These are phyloP conservation scores for Epithele typhae DNA, from an alignment of 768 basidiomycete genomes.

Conservation along the genomic window DNA sequence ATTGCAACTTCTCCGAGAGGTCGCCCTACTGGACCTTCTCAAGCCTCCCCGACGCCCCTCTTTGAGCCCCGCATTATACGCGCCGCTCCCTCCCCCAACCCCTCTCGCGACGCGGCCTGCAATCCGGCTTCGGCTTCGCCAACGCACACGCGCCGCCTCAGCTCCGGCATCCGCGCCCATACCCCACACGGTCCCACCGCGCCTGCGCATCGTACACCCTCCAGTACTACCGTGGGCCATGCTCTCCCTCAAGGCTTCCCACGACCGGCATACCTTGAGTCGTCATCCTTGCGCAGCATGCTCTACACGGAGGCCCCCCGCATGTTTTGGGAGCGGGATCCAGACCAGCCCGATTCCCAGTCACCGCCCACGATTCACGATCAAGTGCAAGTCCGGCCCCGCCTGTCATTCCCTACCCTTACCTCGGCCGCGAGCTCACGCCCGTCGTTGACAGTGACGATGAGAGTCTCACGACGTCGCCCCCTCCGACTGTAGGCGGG, in stretches of 20 bases:
- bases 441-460: constrained; percentile 59
- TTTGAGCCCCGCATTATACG: constrained; percentile 62
- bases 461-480: constrained; percentile 47
- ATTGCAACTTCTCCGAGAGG: constrained; percentile 4
- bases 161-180: constrained; percentile 27
- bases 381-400: constrained; percentile 14
- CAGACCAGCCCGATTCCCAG: constrained; percentile 1
- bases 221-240: constrained; percentile 5
- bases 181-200: constrained; percentile 9
- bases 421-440: constrained; percentile 23
- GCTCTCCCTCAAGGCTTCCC: constrained; percentile 40
- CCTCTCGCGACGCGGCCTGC: constrained; percentile 22
- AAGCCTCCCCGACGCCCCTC: constrained; percentile 8
- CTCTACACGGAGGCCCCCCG: constrained; percentile 52
- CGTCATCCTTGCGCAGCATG: constrained; percentile 68
- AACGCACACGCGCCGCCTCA: constrained; percentile 43
- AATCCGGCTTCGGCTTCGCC: constrained; percentile 32
- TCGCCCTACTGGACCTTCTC: constrained; percentile 8
- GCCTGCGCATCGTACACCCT: constrained; percentile 6
- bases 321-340: constrained; percentile 22
- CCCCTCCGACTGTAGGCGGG: constrained; percentile 13
- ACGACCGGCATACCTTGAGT: constrained; percentile 71
- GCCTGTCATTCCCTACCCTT: constrained; percentile 18
- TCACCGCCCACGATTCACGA: constrained; percentile 6
- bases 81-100: constrained; percentile 38